phyloP scores from a whole-genome alignment of 1,139 yeast genomes.

The Entelexis paramagnoliae region DNA sequence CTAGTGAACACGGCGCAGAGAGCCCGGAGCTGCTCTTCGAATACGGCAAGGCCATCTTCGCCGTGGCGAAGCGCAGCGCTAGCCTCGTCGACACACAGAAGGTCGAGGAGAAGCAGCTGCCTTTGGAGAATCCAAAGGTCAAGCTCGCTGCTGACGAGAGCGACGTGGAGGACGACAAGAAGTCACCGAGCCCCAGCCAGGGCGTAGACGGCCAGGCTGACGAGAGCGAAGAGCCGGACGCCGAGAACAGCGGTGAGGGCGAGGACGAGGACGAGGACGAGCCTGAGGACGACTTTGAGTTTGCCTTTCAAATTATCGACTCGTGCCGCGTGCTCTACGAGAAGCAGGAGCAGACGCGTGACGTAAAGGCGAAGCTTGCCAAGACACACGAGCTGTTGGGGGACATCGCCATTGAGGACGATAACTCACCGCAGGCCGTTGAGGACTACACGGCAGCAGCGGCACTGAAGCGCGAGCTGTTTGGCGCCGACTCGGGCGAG shows the following conservation, averaged over 20 bases:
- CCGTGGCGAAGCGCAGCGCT: constrained; percentile 61
- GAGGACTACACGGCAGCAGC: constrained; percentile 53
- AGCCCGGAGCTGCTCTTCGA: constrained; percentile 63
- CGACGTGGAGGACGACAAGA: constrained; percentile 38
- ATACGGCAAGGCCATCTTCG: constrained; percentile 75
- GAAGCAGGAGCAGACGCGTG: constrained; percentile 26
- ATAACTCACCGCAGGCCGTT: constrained; percentile 69
- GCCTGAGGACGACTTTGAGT: constrained; percentile 55
- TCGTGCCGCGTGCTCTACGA: constrained; percentile 58
- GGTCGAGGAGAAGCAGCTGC: constrained; percentile 20
- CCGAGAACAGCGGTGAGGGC: not conserved
- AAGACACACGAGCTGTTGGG: constrained; percentile 76
- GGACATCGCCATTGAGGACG: constrained; percentile 75
- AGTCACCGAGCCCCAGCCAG: not conserved
- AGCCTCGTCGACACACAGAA: constrained; percentile 64
- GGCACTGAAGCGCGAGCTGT: constrained; percentile 46
- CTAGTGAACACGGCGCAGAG: constrained; percentile 43
- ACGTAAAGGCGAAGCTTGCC: constrained; percentile 42
- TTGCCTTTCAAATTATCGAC: constrained; percentile 82
- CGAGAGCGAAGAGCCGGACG: constrained; percentile 27
- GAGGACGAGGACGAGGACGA: constrained; percentile 5
- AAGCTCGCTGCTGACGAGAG: constrained; percentile 37
- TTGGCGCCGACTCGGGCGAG: constrained; percentile 43
- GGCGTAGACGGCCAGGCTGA: constrained; percentile 32
- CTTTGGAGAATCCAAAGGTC: constrained; percentile 21